Base-by-base conservation (phyloP, 768 basidiomycete species). In the Leccinum broughii region DNA sequence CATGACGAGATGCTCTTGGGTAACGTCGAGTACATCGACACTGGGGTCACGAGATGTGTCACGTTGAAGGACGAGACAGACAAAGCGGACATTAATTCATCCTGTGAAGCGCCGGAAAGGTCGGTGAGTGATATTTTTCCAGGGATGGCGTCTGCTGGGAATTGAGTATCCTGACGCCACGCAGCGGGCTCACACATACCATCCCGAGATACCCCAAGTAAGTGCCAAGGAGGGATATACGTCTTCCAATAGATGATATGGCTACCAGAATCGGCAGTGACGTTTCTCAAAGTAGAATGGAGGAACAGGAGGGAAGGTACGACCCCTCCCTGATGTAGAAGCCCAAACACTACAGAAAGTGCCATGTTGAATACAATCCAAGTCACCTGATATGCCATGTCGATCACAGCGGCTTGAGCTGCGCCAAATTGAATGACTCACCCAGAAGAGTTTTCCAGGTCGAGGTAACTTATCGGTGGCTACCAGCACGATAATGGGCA, bases 271-370 rank as follows among this genome's bases (percentile, higher is more conserved):
- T 24, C 51, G 17, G 63, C 2, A 8, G 54, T 14, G 7, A 60
- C 11, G 44, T 58, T 44, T 13, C 28, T 51, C 28, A 77, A 60
- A 14, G 48, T 44, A 9, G 70, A 69, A 56, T 75, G 74, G 7
- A 79, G 66, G 49, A 66, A 64, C 34, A 77, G 63, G 32, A 75
- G 68, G 26, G 77, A 78, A 6, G 72, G 78, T n/a, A 77, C 70
- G n/a, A 78, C 67, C 17, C 78, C 78, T 44, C 76, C 78, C 62
- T 78, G 77, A 35, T 78, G 77, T 32, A 77, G 57, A 50, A 78
- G 6, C 14, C 77, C 78, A 48, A 78, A 78, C 13, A 77, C 59
- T 5, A 72, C n/a, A 0, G 67, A 65, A 3, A 77, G 68, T 4
- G 60, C 53, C 13, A 64, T 1, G 44, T 79, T 79, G 20, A 68